Evolutionary conservation across 768 basidiomycete species (phyloP).

Genomic region (Cyclocybe aegerita): DNA sequence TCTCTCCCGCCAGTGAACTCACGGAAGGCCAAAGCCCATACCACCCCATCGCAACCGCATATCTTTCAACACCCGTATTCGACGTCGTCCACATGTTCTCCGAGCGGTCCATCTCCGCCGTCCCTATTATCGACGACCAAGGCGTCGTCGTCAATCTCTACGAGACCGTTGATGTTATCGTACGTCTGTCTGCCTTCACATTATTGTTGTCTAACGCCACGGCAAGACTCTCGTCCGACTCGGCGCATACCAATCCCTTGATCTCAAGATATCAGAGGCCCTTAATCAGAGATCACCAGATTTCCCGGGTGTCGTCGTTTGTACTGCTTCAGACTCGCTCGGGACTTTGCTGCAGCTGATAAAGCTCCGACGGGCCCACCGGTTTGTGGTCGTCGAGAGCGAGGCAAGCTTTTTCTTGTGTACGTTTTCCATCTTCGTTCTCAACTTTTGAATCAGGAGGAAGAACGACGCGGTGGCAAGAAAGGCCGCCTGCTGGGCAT

Average conservation of each 20-base stretch:
- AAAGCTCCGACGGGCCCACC: conserved; percentile 90
- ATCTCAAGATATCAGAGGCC: conserved; percentile 90
- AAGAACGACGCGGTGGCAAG: conserved; percentile 76
- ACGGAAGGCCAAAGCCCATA: conserved; percentile 68
- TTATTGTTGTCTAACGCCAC: conserved; percentile 4
- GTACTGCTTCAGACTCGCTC: conserved; percentile 89
- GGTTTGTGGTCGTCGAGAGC: conserved; percentile 93
- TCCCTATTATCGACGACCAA: conserved; percentile 91
- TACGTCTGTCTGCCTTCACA: conserved; percentile 40
- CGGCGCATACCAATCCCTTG: conserved; percentile 94
- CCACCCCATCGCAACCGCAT: conserved; percentile 91
- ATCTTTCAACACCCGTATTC: conserved; percentile 87
- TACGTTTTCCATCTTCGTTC: conserved; percentile 2
- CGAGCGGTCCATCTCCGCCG: conserved; percentile 91
- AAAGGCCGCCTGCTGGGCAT: conserved; percentile 84
- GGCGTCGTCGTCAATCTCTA: conserved; percentile 95
- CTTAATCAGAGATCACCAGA: conserved; percentile 89
- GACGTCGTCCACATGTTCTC: conserved; percentile 99
- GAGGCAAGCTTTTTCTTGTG: conserved; percentile 49
- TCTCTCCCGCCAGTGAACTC: conserved; percentile 49
- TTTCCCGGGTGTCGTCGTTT: conserved; percentile 96
- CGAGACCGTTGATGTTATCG: conserved; percentile 98
- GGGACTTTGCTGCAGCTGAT: conserved; percentile 89
- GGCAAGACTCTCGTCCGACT: conserved; percentile 87
- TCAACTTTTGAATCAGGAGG: conserved; percentile 49